A percentile compares a stretch with the other conserved stretches of the same genome.
Conservation (phyloP, 2,329 filamentous ascomycete species). For the Fusarium virguliforme region DNA sequence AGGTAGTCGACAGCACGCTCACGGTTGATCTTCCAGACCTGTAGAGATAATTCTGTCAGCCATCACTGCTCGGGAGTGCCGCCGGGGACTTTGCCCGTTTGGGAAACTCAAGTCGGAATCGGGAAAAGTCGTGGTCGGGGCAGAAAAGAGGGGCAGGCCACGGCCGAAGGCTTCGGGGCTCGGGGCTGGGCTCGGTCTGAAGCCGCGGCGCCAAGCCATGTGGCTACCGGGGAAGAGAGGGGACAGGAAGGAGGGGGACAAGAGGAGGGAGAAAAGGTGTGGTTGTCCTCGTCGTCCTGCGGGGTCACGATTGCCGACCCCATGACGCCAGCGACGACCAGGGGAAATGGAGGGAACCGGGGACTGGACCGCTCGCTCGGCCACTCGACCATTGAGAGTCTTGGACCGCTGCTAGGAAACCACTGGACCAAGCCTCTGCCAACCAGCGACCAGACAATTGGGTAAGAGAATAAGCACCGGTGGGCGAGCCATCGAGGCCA, state of each 20-base stretch:
- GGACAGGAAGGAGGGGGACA: slow-evolving; percentile 30
- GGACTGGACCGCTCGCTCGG: slow-evolving; percentile 24
- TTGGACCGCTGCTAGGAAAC: slow-evolving; percentile 32
- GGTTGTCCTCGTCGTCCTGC: slow-evolving; percentile 35
- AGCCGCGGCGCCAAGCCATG: slow-evolving; percentile 29
- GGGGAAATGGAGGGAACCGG: slow-evolving; percentile 43
- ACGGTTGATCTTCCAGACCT: slow-evolving; percentile 99
- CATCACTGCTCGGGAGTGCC: slow-evolving; percentile 15
- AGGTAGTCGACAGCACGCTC: slow-evolving; percentile 99
- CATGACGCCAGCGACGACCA: slow-evolving; percentile 49
- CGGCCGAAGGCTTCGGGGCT: slow-evolving; percentile 43
- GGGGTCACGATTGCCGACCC: slow-evolving; percentile 51
- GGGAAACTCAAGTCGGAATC: slow-evolving; percentile 37
- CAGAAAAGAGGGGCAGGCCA: slow-evolving; percentile 43
- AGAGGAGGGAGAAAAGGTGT: slow-evolving; percentile 30
- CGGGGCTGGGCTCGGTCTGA: slow-evolving; percentile 44
- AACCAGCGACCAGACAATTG: slow-evolving; percentile 52
- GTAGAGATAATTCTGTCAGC: slow-evolving; percentile 50
- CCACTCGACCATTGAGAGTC: slow-evolving; percentile 35
- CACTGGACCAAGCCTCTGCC: slow-evolving; percentile 45
- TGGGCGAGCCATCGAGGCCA: slow-evolving; percentile 47
- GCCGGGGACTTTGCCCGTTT: slow-evolving; percentile 34
- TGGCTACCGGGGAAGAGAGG: slow-evolving; percentile 23
- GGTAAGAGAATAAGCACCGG: slow-evolving; percentile 53
- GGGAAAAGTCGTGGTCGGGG: slow-evolving; percentile 47